A percentile compares a stretch with the other conserved stretches of the same genome.
Conservation (phyloP, 2,329 filamentous ascomycete species). For the Colletotrichum tropicale region DNA sequence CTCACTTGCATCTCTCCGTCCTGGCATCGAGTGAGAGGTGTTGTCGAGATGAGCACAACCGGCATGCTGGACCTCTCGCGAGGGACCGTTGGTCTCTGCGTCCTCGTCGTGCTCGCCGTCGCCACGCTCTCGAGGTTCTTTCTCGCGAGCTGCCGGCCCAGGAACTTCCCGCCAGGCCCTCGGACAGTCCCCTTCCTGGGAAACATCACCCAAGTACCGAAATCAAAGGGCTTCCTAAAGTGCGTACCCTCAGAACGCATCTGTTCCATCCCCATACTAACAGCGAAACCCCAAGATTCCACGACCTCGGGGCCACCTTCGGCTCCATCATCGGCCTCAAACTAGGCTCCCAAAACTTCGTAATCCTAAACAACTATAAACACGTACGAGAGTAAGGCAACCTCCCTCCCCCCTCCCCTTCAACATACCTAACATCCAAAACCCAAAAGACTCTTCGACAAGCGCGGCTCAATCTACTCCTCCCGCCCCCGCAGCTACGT, state of each 20-base stretch:
- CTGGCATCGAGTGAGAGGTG: no score
- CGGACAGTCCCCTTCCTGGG: constrained; percentile 26
- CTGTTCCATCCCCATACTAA: constrained; percentile 30
- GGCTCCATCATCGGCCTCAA: no score
- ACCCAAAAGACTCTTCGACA: constrained; percentile 33
- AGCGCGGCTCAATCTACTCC: constrained; percentile 38
- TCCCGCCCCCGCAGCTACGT: constrained; percentile 34
- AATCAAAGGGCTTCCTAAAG: constrained; percentile 25
- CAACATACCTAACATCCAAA: no score
- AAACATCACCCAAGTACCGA: constrained; percentile 29
- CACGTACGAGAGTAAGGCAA: constrained; percentile 30
- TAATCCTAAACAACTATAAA: constrained; percentile 35
- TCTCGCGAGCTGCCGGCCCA: no score
- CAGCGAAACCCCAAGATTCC: constrained; percentile 22
- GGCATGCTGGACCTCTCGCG: no score
- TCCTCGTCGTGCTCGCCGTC: no score
- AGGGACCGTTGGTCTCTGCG: no score
- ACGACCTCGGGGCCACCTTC: no score
- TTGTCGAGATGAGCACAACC: no score
- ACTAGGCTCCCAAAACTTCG: not conserved
- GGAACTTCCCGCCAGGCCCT: constrained; percentile 25
- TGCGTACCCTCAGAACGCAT: constrained; percentile 32
- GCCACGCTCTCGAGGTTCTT: no score
- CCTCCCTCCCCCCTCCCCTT: no score
- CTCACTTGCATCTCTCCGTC: no score